phyloP scores from a whole-genome alignment of 1,284 basidiomycete species.

The Microbotryum intermedium region DNA sequence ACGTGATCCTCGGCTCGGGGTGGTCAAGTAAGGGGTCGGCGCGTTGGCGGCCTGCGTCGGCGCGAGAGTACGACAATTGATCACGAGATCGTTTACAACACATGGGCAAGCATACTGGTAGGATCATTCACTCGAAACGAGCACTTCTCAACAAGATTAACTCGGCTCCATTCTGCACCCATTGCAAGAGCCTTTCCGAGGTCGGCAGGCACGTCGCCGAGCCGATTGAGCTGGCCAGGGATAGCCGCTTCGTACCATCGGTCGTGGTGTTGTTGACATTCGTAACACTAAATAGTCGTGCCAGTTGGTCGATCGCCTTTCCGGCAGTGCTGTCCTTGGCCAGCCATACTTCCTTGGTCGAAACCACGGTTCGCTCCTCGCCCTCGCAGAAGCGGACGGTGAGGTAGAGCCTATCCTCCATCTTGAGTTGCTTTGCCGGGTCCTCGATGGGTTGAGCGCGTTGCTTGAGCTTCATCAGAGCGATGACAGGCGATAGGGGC shows the following conservation, averaged over 20 bases:
- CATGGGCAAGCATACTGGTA: too few species aligned
- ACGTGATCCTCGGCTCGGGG: not conserved
- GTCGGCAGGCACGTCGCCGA: not conserved
- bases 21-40: not conserved
- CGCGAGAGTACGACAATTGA: too few species aligned
- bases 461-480: not conserved
- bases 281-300: not conserved
- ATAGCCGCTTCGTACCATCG: not conserved
- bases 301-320: not conserved
- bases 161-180: not conserved
- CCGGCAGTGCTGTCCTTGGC: not conserved
- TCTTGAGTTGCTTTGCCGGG: not conserved
- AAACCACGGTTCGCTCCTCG: not conserved
- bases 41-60: not conserved
- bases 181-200: not conserved
- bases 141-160: not conserved
- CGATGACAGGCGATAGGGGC: not conserved
- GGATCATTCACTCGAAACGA: too few species aligned
- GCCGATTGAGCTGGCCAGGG: not conserved
- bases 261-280: not conserved
- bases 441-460: not conserved
- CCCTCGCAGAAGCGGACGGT: not conserved
- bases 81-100: not conserved
- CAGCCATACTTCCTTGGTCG: not conserved
- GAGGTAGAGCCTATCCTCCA: constrained; percentile 1